Evolutionary conservation across 768 basidiomycete species (phyloP).

Genomic region (Tylopilus plumbeoviolaceoides): DNA sequence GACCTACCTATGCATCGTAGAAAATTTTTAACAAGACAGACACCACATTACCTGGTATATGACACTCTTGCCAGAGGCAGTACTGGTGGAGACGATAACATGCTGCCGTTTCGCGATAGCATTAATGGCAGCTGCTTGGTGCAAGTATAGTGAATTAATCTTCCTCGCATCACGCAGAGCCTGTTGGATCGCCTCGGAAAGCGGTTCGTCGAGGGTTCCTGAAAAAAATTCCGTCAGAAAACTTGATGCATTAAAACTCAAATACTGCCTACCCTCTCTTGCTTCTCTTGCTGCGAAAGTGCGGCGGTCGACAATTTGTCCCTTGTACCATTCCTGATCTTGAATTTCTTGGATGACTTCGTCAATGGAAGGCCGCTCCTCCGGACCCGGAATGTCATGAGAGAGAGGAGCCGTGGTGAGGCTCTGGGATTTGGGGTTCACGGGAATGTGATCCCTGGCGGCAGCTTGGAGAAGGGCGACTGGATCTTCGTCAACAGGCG

Average conservation of each 20-base stretch:
- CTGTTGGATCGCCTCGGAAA: slow-evolving; percentile 52
- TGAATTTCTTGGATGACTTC: slow-evolving; percentile 55
- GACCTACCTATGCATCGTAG: slow-evolving; percentile 41
- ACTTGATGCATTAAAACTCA: not conserved
- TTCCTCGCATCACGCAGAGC: slow-evolving; percentile 57
- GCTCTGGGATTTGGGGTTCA: slow-evolving; percentile 43
- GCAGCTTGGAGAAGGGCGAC: slow-evolving; percentile 60
- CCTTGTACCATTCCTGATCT: slow-evolving; percentile 60
- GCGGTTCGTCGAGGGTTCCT: slow-evolving; percentile 50
- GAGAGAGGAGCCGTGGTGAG: not conserved
- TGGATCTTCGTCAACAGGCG: slow-evolving; percentile 52
- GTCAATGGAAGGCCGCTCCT: slow-evolving; percentile 54
- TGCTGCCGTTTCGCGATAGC: slow-evolving; percentile 53
- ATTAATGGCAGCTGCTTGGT: slow-evolving; percentile 71
- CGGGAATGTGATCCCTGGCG: slow-evolving; percentile 66
- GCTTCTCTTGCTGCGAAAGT: slow-evolving; percentile 51
- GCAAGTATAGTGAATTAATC: slow-evolving; percentile 60
- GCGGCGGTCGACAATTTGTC: slow-evolving; percentile 61
- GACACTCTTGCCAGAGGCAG: slow-evolving; percentile 85
- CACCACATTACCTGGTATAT: slow-evolving; percentile 67
- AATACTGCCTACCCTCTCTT: slow-evolving; percentile 40
- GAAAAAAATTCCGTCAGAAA: not conserved
- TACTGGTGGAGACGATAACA: slow-evolving; percentile 87
- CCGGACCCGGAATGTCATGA: slow-evolving; percentile 36
- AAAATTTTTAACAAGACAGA: not conserved